phyloP scores from a whole-genome alignment of 2,329 filamentous ascomycete genomes.

The Ascochyta koolunga region DNA sequence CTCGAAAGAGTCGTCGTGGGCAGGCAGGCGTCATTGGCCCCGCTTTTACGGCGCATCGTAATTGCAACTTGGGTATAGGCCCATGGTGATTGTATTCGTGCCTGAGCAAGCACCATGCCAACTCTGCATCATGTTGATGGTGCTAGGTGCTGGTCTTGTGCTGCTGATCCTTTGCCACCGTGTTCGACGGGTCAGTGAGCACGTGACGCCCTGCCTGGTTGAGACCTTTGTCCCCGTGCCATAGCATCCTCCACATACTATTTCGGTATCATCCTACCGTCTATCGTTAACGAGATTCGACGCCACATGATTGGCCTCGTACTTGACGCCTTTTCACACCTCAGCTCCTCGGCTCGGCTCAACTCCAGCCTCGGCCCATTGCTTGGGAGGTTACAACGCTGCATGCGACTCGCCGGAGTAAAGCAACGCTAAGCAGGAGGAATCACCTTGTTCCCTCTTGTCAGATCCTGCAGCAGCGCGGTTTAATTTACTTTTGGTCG shows the following conservation, averaged over 20 bases:
- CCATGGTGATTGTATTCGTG: conserved; percentile 5
- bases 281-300: conserved; percentile 12
- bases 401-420: neutral
- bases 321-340: neutral
- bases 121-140: conserved; percentile 7
- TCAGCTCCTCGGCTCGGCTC: neutral
- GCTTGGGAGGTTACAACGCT: neutral
- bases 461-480: conserved; percentile 8
- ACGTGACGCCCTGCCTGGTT: neutral
- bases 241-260: neutral
- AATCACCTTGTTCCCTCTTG: conserved; percentile 3
- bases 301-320: conserved; percentile 2
- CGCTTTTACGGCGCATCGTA: conserved; percentile 17
- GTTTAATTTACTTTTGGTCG: conserved; percentile 13
- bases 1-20: conserved; percentile 2
- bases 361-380: neutral
- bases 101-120: conserved; percentile 13
- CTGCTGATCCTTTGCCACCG: conserved; percentile 3
- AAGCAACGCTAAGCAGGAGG: neutral
- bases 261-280: too few relatives aligned
- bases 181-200: conserved; percentile 2
- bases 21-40: conserved; percentile 11
- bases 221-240: conserved; percentile 4
- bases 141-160: neutral
- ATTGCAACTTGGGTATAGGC: conserved; percentile 13